Evolutionary conservation across 495 filamentous ascomycete species (phyloP).

Genomic region (Niebla homalea): DNA sequence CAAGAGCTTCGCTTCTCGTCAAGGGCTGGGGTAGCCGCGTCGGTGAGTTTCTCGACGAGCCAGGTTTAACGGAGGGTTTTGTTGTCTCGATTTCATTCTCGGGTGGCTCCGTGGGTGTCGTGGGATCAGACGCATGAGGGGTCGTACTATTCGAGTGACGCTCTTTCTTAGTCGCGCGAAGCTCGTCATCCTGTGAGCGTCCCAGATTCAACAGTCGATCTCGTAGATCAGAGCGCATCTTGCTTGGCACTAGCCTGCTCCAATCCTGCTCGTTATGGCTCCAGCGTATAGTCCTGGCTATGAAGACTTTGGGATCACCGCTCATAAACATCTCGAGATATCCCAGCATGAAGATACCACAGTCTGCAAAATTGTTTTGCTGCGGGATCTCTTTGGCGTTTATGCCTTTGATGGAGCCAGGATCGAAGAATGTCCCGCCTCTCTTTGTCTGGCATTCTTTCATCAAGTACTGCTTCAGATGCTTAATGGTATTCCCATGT

Average conservation of each 20-base stretch:
- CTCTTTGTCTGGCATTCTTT: constrained; percentile 61
- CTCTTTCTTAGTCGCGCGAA: constrained; percentile 6
- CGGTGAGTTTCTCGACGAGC: background rate
- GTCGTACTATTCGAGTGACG: background rate
- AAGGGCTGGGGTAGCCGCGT: background rate
- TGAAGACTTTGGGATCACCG: constrained; percentile 47
- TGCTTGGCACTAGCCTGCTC: constrained; percentile 36
- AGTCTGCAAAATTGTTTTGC: constrained; percentile 80
- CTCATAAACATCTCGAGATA: constrained; percentile 72
- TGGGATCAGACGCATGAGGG: background rate
- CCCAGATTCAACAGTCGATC: constrained; percentile 37
- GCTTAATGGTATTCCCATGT: constrained; percentile 47
- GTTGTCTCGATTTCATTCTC: background rate
- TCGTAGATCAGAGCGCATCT: constrained; percentile 40
- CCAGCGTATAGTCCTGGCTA: constrained; percentile 36
- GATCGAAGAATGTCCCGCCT: constrained; percentile 38
- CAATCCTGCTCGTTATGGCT: constrained; percentile 41
- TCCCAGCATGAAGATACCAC: constrained; percentile 70
- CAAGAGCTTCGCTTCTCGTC: constrained; percentile 1
- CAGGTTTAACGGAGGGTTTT: background rate
- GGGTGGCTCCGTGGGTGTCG: background rate
- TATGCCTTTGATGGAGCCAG: constrained; percentile 43
- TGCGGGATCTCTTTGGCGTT: constrained; percentile 57
- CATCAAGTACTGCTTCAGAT: constrained; percentile 64
- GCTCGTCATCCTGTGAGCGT: constrained; percentile 29